Conservation (phyloP, 2,329 filamentous ascomycete species). For the Colletotrichum kahawae region DNA sequence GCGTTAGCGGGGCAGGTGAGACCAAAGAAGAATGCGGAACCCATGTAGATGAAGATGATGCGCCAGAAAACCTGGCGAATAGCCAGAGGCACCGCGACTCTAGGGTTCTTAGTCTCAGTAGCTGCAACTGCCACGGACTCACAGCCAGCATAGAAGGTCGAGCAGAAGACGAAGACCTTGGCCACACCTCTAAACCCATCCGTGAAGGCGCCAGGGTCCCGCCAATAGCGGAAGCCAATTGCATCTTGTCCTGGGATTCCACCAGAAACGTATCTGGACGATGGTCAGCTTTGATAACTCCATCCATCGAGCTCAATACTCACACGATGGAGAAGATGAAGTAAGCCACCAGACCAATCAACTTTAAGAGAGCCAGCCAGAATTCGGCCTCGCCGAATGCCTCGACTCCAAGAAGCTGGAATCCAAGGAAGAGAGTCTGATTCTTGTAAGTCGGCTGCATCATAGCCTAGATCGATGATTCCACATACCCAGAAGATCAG, state of each 20-base stretch:
- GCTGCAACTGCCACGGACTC: constrained; percentile 68
- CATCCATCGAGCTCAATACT: constrained; percentile 18
- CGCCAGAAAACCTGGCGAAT: constrained; percentile 67
- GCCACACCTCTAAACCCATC: constrained; percentile 71
- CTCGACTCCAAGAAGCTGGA: constrained; percentile 75
- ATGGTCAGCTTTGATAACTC: not conserved
- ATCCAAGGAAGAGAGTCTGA: constrained; percentile 62
- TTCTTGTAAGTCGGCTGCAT: not conserved
- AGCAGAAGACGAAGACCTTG: constrained; percentile 72
- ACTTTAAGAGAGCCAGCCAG: constrained; percentile 77
- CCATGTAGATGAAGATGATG: constrained; percentile 70
- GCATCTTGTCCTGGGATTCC: constrained; percentile 63
- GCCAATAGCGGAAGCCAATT: constrained; percentile 76
- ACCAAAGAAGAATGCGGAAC: constrained; percentile 75
- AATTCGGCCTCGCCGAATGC: constrained; percentile 83
- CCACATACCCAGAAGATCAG: constrained; percentile 70
- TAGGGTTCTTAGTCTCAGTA: constrained; percentile 64
- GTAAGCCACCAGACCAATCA: constrained; percentile 72
- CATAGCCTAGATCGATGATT: not conserved
- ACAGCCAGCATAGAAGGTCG: constrained; percentile 74
- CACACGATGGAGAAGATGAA: constrained; percentile 75
- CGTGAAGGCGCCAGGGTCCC: constrained; percentile 71
- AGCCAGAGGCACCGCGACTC: constrained; percentile 59
- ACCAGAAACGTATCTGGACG: constrained; percentile 63
- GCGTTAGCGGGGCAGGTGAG: constrained; percentile 76